A percentile compares a stretch with the other conserved stretches of the same genome.
Evolutionary conservation across 2,329 filamentous ascomycete genomes (phyloP).

Genomic region (Polytolypa hystricis): DNA sequence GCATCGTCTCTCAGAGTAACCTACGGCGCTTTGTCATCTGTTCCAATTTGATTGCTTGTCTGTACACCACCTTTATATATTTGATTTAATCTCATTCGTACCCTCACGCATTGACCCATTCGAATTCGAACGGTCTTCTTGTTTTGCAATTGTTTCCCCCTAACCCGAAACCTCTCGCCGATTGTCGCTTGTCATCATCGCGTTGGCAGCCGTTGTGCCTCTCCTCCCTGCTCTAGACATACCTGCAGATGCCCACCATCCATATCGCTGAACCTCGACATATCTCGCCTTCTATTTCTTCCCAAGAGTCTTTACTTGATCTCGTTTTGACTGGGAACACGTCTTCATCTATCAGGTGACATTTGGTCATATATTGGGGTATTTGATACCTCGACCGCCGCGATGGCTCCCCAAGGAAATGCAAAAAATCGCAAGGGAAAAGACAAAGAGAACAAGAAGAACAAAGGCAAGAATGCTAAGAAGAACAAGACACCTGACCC

Average conservation of each 20-base stretch:
- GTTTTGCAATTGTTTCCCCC: not conserved
- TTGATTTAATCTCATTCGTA: conserved; percentile 6
- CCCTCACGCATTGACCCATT: not conserved
- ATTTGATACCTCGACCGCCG: conserved; percentile 6
- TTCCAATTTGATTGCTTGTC: conserved; percentile 10
- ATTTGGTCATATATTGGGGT: conserved; percentile 1
- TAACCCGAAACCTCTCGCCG: too few species aligned
- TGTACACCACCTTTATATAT: conserved; percentile 7
- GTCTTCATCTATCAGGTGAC: conserved; percentile 5
- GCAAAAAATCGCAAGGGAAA: conserved; percentile 7
- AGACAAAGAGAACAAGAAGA: conserved; percentile 4
- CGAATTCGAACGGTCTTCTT: conserved; percentile 7
- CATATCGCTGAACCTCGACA: conserved; percentile 4
- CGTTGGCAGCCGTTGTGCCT: conserved; percentile 7
- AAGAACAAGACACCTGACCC: conserved; percentile 5
- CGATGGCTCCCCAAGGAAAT: conserved; percentile 2
- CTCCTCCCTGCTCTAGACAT: conserved; percentile 7
- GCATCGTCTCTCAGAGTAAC: too few species aligned
- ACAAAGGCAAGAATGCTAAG: conserved; percentile 9
- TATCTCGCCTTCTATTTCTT: not conserved
- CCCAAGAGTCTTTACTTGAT: conserved; percentile 1
- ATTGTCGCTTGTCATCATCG: too few species aligned
- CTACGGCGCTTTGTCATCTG: too few species aligned
- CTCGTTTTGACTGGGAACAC: conserved; percentile 3
- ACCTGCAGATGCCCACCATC: conserved; percentile 5